phyloP scores from a whole-genome alignment of 345 rosid species.

The Arabidopsis suecica region DNA sequence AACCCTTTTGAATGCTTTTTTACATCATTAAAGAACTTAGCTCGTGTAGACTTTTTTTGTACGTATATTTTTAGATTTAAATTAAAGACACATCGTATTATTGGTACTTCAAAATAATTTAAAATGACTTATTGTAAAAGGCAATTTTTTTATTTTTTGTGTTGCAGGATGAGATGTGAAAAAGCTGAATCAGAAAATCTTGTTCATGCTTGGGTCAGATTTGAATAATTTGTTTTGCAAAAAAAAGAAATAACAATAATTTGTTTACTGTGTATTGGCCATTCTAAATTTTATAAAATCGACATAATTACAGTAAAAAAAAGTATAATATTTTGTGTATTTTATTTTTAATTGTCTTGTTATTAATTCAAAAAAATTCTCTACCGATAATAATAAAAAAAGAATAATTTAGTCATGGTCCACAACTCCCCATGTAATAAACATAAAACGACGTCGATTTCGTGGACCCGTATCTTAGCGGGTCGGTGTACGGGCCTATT shows the following conservation, averaged over 20 bases:
- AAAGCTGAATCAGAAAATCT: slow-evolving; percentile 21
- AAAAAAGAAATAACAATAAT: not conserved
- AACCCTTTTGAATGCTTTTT: slow-evolving; percentile 42
- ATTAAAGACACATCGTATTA: slow-evolving; percentile 12
- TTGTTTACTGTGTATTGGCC: not conserved
- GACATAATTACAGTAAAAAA: not conserved
- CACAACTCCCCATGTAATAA: not conserved
- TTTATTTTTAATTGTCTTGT: not conserved
- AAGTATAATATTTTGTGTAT: no score
- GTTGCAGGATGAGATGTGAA: slow-evolving; percentile 21
- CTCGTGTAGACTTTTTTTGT: slow-evolving; percentile 40
- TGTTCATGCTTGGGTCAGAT: not conserved
- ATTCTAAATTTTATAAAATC: not conserved
- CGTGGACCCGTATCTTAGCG: not conserved
- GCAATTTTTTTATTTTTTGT: slow-evolving; percentile 30
- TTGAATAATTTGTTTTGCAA: not conserved
- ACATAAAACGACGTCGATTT: not conserved
- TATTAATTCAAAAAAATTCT: slow-evolving; percentile 12
- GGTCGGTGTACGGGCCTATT: slow-evolving; percentile 28
- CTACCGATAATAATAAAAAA: no score
- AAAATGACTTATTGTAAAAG: not conserved
- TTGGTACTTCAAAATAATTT: not conserved
- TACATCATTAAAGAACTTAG: slow-evolving; percentile 40
- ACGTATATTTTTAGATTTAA: slow-evolving; percentile 26
- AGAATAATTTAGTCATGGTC: not conserved